Conservation (phyloP, 345 rosid genomes). For the Populus nigra region DNA sequence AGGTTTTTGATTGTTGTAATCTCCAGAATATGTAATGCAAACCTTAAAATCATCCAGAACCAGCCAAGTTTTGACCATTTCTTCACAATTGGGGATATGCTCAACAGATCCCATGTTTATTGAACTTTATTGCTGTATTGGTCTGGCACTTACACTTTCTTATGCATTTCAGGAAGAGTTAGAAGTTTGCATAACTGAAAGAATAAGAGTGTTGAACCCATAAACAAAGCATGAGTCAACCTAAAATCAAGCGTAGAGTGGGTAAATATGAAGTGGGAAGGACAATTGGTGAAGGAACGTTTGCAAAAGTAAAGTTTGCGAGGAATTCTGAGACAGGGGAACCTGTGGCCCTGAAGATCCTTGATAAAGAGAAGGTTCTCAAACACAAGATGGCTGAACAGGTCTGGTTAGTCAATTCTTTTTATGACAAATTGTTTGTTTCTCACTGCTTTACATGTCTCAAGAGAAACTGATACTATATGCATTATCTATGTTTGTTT, state of each 20-base stretch:
- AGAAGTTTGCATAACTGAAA: neutral
- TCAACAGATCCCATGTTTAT: neutral
- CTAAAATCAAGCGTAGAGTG: slow-evolving; percentile 73
- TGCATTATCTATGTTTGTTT: neutral
- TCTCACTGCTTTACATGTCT: neutral
- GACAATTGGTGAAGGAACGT: slow-evolving; percentile 96
- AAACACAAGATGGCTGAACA: slow-evolving; percentile 97
- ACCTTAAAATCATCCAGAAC: neutral
- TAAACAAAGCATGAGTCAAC: slow-evolving; percentile 47
- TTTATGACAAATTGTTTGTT: neutral
- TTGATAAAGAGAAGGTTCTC: slow-evolving; percentile 93
- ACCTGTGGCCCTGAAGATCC: slow-evolving; percentile 88
- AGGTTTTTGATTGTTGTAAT: neutral
- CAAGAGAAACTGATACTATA: neutral
- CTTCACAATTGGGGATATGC: neutral
- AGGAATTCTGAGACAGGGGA: slow-evolving; percentile 82
- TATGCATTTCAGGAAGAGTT: slow-evolving; percentile 24
- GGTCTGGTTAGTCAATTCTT: slow-evolving; percentile 40
- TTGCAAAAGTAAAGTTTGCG: slow-evolving; percentile 96
- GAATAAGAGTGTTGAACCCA: slow-evolving; percentile 9
- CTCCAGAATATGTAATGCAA: neutral
- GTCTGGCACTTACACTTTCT: slow-evolving; percentile 1
- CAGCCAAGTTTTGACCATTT: neutral
- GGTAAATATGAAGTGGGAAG: slow-evolving; percentile 95
- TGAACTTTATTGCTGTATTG: neutral